phyloP scores from a whole-genome alignment of 2,329 filamentous ascomycete species.

The Apiospora kogelbergensis region DNA sequence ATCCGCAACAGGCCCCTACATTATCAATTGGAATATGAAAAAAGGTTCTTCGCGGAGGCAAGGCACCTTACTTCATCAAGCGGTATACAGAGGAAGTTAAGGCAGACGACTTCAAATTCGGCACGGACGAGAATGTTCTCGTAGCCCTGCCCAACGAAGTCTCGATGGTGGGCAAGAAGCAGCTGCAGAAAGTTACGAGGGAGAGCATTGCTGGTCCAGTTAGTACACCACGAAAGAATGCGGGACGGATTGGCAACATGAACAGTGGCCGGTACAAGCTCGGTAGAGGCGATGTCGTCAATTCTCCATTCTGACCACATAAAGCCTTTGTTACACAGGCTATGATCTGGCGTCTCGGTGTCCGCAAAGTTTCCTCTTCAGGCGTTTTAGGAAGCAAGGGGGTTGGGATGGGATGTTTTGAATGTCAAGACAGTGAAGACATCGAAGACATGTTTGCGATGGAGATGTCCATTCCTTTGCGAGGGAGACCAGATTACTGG shows the following conservation, averaged over 20 bases:
- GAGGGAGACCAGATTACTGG: not conserved
- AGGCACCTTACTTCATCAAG: conserved; percentile 94
- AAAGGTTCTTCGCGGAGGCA: conserved; percentile 78
- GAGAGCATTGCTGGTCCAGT: conserved; percentile 79
- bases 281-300: conserved; percentile 79
- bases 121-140: conserved; percentile 96
- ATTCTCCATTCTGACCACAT: conserved; percentile 55
- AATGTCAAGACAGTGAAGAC: not conserved
- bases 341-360: not conserved
- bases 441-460: not conserved
- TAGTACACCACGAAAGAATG: conserved; percentile 49
- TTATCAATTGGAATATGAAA: conserved; percentile 94
- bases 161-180: conserved; percentile 90
- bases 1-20: conserved; percentile 93
- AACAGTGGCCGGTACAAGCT: conserved; percentile 69
- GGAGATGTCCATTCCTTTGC: too few species aligned
- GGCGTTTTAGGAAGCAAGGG: not conserved
- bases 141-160: conserved; percentile 96
- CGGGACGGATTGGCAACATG: conserved; percentile 51
- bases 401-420: not conserved
- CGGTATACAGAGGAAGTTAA: conserved; percentile 94
- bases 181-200: conserved; percentile 82
- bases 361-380: not conserved
- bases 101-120: conserved; percentile 97
- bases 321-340: not conserved